phyloP scores from a whole-genome alignment of 2,329 filamentous ascomycete genomes.

The Chaetomium olivaceum region DNA sequence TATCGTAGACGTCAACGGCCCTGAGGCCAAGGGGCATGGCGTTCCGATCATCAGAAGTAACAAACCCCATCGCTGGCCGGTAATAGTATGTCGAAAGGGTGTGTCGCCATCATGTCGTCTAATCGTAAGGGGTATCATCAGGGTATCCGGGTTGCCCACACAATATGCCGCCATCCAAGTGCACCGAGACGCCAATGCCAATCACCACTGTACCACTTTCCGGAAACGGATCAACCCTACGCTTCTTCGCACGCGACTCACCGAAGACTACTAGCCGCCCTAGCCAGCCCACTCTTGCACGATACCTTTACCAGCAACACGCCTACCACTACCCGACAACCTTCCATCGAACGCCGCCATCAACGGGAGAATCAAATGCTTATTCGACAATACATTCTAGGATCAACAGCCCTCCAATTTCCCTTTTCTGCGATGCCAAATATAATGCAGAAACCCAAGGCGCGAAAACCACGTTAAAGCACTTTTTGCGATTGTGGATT shows the following conservation, averaged over 20 bases:
- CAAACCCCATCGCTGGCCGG: background rate
- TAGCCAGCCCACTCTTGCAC: slow-evolving; percentile 23
- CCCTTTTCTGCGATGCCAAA: slow-evolving; percentile 33
- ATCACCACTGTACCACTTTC: slow-evolving; percentile 16
- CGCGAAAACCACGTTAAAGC: slow-evolving; percentile 24
- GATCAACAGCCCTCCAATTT: slow-evolving; percentile 38
- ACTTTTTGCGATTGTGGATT: slow-evolving; percentile 27
- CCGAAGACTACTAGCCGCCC: slow-evolving; percentile 23
- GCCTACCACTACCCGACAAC: slow-evolving; percentile 30
- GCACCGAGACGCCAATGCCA: slow-evolving; percentile 20
- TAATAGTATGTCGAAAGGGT: background rate
- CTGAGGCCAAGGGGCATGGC: background rate
- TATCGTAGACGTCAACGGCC: background rate
- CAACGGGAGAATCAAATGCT: slow-evolving; percentile 44
- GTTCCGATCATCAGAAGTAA: background rate
- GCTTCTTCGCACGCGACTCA: slow-evolving; percentile 29
- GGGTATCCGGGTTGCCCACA: slow-evolving; percentile 13
- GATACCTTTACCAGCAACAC: slow-evolving; percentile 29
- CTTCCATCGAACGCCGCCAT: slow-evolving; percentile 36
- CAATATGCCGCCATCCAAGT: slow-evolving; percentile 12
- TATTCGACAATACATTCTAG: slow-evolving; percentile 47
- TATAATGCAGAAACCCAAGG: slow-evolving; percentile 22
- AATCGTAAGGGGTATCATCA: slow-evolving; percentile 11
- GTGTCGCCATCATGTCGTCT: background rate
- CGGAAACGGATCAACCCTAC: slow-evolving; percentile 21